These are phyloP conservation scores for Aspergillus indologenus DNA, from an alignment of 495 filamentous ascomycete species.

Conservation along the genomic window DNA sequence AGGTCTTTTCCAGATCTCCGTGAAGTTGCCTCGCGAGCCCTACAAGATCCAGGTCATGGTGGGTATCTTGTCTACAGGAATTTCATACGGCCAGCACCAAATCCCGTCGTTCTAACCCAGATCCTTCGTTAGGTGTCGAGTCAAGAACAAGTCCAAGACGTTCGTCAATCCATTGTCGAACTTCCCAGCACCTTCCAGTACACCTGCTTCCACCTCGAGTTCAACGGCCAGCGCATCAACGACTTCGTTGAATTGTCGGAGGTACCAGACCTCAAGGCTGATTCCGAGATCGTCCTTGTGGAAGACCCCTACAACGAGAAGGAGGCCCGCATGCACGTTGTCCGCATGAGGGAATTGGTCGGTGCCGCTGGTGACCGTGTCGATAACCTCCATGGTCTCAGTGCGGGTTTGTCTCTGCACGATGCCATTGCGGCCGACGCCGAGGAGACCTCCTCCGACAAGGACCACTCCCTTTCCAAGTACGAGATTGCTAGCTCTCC, in stretches of 20 bases:
- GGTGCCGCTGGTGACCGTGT: constrained; percentile 85
- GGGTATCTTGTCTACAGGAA: constrained; percentile 19
- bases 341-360: constrained; percentile 86
- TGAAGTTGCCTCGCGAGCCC: constrained; percentile 79
- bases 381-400: constrained; percentile 82
- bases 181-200: constrained; percentile 91
- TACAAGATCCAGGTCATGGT: constrained; percentile 83
- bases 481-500: constrained; percentile 74
- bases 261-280: constrained; percentile 69
- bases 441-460: constrained; percentile 39
- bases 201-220: constrained; percentile 97
- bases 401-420: constrained; percentile 83
- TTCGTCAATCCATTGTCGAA: constrained; percentile 95
- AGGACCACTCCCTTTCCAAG: constrained; percentile 56
- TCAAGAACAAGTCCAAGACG: constrained; percentile 95
- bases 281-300: constrained; percentile 74
- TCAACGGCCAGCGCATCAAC: constrained; percentile 80
- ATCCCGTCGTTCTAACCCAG: constrained; percentile 16
- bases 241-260: constrained; percentile 94
- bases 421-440: constrained; percentile 62
- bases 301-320: constrained; percentile 99
- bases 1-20: constrained; percentile 75
- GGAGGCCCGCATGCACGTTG: constrained; percentile 91
- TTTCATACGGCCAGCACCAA: not conserved
- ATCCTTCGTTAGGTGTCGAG: constrained; percentile 66